These are phyloP conservation scores for Pistacia atlantica DNA, from an alignment of 345 rosid genomes.

Conservation along the genomic window DNA sequence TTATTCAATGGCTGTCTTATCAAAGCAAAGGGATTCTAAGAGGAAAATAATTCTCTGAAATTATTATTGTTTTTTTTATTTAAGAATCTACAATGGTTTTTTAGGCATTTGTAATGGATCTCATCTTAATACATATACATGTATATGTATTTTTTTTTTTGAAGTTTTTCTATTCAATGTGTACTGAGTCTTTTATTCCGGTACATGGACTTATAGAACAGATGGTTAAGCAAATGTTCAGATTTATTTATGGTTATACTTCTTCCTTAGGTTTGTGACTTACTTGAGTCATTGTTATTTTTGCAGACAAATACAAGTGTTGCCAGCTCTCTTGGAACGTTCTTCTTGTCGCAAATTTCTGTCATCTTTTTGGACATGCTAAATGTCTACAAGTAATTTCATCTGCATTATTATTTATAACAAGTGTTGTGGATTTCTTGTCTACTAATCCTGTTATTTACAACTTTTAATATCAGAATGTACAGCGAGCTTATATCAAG, in stretches of 20 bases:
- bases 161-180: neutral
- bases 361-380: slow-evolving; percentile 97
- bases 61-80: neutral
- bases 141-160: neutral
- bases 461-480: slow-evolving; percentile 60
- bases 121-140: no score
- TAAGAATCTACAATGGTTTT: neutral
- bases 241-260: neutral
- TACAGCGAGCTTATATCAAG: slow-evolving; percentile 98
- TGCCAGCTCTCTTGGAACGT: slow-evolving; percentile 90
- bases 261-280: neutral
- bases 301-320: slow-evolving; percentile 98
- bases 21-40: neutral
- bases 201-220: neutral
- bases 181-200: neutral
- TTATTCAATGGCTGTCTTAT: neutral
- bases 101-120: neutral
- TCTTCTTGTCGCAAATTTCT: slow-evolving; percentile 84
- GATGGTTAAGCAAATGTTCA: neutral
- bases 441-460: slow-evolving; percentile 10
- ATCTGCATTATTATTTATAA: neutral
- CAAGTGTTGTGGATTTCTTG: neutral
- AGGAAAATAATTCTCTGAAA: neutral
- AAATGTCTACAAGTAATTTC: slow-evolving; percentile 85
- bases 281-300: slow-evolving; percentile 20